Evolutionary conservation across 805 yeast genomes (phyloP).

Genomic region (Lachancea cidri): DNA sequence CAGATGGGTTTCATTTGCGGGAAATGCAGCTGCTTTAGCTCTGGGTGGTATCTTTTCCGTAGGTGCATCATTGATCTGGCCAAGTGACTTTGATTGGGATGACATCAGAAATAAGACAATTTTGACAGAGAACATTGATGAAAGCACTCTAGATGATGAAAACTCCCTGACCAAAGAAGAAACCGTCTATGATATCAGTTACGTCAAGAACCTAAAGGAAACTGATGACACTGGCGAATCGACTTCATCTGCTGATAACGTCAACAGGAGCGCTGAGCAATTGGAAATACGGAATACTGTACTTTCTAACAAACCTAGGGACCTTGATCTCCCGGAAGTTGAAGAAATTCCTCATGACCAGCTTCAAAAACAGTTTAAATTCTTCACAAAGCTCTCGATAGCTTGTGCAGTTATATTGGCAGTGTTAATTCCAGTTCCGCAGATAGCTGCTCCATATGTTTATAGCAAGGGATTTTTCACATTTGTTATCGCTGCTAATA

Average conservation of each 20-base stretch:
- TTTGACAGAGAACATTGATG: conserved; percentile 12
- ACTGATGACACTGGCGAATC: neutral
- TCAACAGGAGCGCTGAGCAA: neutral
- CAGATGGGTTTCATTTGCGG: conserved; percentile 40
- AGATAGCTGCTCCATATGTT: conserved; percentile 33
- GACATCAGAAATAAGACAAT: conserved; percentile 34
- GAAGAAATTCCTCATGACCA: conserved; percentile 24
- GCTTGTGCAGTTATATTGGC: conserved; percentile 24
- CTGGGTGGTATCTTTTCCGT: conserved; percentile 36
- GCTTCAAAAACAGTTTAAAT: conserved; percentile 31
- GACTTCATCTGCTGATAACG: neutral
- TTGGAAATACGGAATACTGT: neutral
- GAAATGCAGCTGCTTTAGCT: conserved; percentile 35
- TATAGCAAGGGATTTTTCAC: conserved; percentile 33
- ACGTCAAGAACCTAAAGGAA: neutral
- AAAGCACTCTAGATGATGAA: conserved; percentile 3
- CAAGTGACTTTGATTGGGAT: conserved; percentile 38
- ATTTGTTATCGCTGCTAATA: conserved; percentile 29
- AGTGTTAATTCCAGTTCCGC: conserved; percentile 34
- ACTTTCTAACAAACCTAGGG: neutral
- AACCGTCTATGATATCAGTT: neutral
- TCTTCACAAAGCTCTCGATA: conserved; percentile 24
- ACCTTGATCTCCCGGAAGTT: conserved; percentile 21
- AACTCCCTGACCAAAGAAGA: conserved; percentile 1
- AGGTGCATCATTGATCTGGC: conserved; percentile 31